Base-by-base conservation (phyloP, 2,329 filamentous ascomycete genomes). In the Nemania bipapillata region DNA sequence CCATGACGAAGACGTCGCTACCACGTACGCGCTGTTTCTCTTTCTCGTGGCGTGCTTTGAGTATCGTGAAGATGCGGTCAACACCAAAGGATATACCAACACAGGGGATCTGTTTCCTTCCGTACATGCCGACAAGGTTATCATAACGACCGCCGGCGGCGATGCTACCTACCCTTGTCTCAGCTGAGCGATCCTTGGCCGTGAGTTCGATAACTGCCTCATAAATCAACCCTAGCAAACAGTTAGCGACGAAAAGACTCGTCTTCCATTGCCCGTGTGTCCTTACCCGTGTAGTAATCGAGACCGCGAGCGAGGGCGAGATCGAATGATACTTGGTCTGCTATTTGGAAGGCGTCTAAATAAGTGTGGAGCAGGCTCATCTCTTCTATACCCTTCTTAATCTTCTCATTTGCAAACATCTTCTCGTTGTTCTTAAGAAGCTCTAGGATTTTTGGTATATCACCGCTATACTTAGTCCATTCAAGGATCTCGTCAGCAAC, bases 1-100 rank as follows among this genome's bases (percentile, higher is more conserved):
- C 94, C 94, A 98, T 98, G 76, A 98, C 91, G 81, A 90, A 97
- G 53, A 94, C 94, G 77, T 98, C 94, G 2, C 62, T 72, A n/a
- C 70, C 68, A 2, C 65, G 68, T 26, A 54, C 61, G 15, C 12
- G 30, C 28, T 50, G 56, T 61, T 75, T 73, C 53, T 74, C 70
- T 28, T 73, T 87, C 70, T 88, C 89, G 79, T 93, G 69, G 30
- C 89, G 86, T 15, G 89, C 87, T 79, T 92, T 92, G 59, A 87
- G 91, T 78, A 94, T 91, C 72, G 89, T 91, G 81, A 93, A 93
- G 74, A 93, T 94, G 74, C 91, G 86, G 78, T 94, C 91, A 45
- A 94, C 90, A 66, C 91, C 91, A 76, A 94, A 93, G 1, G 90
- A 93, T 69, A 94, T 90, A 70, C 91, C 91, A 20, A 93, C 91